A percentile compares a stretch with the other conserved stretches of the same genome.
Conservation (phyloP, 495 filamentous ascomycete genomes). For the Bacidia gigantensis region DNA sequence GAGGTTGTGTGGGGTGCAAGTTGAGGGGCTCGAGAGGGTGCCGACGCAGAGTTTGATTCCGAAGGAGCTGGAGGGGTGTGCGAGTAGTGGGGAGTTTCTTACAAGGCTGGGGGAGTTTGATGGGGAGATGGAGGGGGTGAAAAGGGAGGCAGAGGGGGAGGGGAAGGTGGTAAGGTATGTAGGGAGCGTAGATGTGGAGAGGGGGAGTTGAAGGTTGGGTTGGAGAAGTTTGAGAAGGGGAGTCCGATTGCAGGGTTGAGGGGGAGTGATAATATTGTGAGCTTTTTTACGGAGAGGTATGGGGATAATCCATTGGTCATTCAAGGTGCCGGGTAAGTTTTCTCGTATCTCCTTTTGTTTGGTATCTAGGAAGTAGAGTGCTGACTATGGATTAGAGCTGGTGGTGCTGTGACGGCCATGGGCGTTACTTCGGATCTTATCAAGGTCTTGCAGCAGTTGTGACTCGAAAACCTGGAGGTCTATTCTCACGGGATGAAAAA, state of each 20-base stretch:
- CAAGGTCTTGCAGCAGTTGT: slow-evolving; percentile 53
- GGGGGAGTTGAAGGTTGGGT: slow-evolving; percentile 67
- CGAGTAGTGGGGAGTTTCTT: slow-evolving; percentile 70
- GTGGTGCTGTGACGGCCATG: slow-evolving; percentile 92
- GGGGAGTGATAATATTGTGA: slow-evolving; percentile 96
- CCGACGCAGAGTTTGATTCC: slow-evolving; percentile 88
- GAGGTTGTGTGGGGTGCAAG: slow-evolving; percentile 60
- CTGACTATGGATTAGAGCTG: slow-evolving; percentile 36
- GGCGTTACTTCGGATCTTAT: slow-evolving; percentile 81
- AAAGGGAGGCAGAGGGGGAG: slow-evolving; percentile 60
- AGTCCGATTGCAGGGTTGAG: slow-evolving; percentile 84
- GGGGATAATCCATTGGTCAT: slow-evolving; percentile 79
- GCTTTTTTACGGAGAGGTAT: slow-evolving; percentile 92
- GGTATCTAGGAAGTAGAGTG: neutral
- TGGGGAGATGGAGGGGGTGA: slow-evolving; percentile 66
- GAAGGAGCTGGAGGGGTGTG: slow-evolving; percentile 51
- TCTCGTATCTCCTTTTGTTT: neutral
- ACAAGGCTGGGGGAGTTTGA: slow-evolving; percentile 63
- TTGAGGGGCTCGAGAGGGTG: slow-evolving; percentile 68
- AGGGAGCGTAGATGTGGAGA: slow-evolving; percentile 63
- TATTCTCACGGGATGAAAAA: neutral
- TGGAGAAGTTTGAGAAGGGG: slow-evolving; percentile 72
- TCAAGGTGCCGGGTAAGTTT: slow-evolving; percentile 65
- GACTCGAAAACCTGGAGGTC: neutral
- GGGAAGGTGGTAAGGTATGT: slow-evolving; percentile 92